Conservation (phyloP, 495 filamentous ascomycete genomes). For the Daldinia decipiens region DNA sequence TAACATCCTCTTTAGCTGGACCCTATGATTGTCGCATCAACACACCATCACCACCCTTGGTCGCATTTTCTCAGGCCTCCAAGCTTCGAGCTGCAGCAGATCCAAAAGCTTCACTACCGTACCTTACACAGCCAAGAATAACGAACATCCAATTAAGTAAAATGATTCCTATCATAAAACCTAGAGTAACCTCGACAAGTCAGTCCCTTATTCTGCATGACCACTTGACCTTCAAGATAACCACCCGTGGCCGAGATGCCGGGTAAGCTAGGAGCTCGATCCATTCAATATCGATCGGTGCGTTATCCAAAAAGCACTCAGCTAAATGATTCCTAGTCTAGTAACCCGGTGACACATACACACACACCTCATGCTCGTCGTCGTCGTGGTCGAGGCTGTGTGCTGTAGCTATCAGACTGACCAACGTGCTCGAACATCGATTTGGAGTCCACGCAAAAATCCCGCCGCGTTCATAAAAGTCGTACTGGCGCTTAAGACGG, state of each 20-base stretch:
- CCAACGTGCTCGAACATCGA: constrained; percentile 11
- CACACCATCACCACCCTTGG: constrained; percentile 37
- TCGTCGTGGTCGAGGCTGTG: constrained; percentile 20
- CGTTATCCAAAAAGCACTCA: constrained; percentile 18
- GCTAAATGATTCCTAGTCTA: constrained; percentile 20
- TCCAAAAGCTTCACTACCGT: constrained; percentile 38
- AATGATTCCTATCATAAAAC: constrained; percentile 17
- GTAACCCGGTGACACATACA: constrained; percentile 28
- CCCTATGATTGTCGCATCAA: constrained; percentile 31
- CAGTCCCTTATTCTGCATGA: constrained; percentile 11
- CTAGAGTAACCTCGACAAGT: constrained; percentile 7
- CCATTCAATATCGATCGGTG: constrained; percentile 27
- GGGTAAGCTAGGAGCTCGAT: constrained; percentile 14
- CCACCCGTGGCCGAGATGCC: constrained; percentile 28
- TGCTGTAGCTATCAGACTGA: constrained; percentile 17
- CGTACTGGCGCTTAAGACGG: constrained; percentile 15
- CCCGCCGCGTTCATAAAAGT: constrained; percentile 21
- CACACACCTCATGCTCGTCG: constrained; percentile 13
- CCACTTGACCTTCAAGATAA: constrained; percentile 21
- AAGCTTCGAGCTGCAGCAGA: constrained; percentile 41
- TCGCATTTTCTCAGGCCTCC: constrained; percentile 25
- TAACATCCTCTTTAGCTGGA: constrained; percentile 8
- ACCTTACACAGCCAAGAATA: constrained; percentile 37
- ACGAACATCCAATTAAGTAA: constrained; percentile 11
- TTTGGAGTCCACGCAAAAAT: constrained; percentile 25